Conservation (phyloP, 352 stramenopile genomes). For the Pythium graminicola region DNA sequence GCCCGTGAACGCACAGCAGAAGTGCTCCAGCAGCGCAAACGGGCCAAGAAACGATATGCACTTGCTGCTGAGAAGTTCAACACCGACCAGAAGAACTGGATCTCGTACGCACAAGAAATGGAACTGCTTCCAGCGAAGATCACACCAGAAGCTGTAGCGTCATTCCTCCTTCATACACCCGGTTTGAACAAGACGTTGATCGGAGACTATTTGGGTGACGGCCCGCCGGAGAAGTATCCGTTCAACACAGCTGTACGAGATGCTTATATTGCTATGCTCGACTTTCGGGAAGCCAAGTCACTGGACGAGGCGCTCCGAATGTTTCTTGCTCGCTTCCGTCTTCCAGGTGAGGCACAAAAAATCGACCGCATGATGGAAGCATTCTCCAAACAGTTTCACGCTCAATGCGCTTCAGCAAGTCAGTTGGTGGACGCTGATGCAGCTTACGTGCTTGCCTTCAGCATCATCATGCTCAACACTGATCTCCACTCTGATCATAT, state of each 20-base stretch:
- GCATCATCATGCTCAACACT: constrained; percentile 99
- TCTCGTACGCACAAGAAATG: constrained; percentile 86
- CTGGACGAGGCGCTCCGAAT: constrained; percentile 90
- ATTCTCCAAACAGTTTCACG: constrained; percentile 92
- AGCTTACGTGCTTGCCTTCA: constrained; percentile 96
- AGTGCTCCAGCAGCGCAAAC: constrained; percentile 87
- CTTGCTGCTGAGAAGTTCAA: constrained; percentile 95
- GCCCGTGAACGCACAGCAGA: constrained; percentile 81
- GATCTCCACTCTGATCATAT: constrained; percentile 94
- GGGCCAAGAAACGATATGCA: constrained; percentile 86
- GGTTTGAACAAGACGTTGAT: constrained; percentile 92
- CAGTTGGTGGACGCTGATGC: constrained; percentile 85
- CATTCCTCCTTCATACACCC: constrained; percentile 92
- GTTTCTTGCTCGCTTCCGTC: constrained; percentile 93
- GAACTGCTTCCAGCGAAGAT: constrained; percentile 74
- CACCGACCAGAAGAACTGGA: constrained; percentile 88
- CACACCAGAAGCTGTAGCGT: constrained; percentile 84
- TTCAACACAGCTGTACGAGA: constrained; percentile 90
- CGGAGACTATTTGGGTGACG: constrained; percentile 95
- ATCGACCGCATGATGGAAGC: constrained; percentile 97
- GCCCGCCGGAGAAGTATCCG: constrained; percentile 92
- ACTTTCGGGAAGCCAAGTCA: constrained; percentile 84
- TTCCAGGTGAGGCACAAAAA: constrained; percentile 97
- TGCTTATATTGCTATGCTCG: constrained; percentile 90
- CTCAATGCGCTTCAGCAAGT: constrained; percentile 51